Evolutionary conservation across 352 stramenopile species (phyloP), one percentile per base, ranked within the genome.

Genomic region (Pythium apleroticum): DNA sequence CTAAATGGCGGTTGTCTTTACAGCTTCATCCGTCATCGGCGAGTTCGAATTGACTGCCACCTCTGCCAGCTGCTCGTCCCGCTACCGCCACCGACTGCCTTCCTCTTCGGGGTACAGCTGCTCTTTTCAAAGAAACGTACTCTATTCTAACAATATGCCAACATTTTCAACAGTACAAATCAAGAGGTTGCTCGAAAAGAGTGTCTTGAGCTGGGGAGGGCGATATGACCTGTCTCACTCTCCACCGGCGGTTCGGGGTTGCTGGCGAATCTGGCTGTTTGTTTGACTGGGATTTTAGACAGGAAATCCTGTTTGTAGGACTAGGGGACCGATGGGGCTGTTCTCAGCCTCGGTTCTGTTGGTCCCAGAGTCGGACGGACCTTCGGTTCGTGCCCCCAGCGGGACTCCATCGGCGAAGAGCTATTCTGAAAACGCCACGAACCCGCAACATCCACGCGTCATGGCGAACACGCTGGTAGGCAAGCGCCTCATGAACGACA

Each of bases 151-250:
- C 30, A 33, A 33, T 9, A 33, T 9, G 4, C 9, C 30, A 9
- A 33, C 30, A 33, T 33, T 33, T n/a, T n/a, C n/a, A 33, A 9
- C 9, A 33, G 3, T 15, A 39, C 6, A 39, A 39, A 39, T 15
- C 8, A 11, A 0, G 33, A 39, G 7, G 53, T 59, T 59, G 30
- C 53, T n/a, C 11, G 6, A 48, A 28, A 4, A 46, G 17, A 22
- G 25, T 43, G 4, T 25, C 24, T 46, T 59, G 53, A 57, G 52
- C 20, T 49, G 53, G 31, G 53, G 30, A n/a, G 22, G 27, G 15
- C 5, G 30, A 49, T 41, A 31, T 17, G 49, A 56, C 53, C 53
- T 59, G 53, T 59, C 53, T 59, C 53, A 59, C 30, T 59, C 17
- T 11, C 19, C 41, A 25, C 15, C 39, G 39, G 22, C 19, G 45